phyloP scores from a whole-genome alignment of 306 rosid species.

The Trifolium repens region DNA sequence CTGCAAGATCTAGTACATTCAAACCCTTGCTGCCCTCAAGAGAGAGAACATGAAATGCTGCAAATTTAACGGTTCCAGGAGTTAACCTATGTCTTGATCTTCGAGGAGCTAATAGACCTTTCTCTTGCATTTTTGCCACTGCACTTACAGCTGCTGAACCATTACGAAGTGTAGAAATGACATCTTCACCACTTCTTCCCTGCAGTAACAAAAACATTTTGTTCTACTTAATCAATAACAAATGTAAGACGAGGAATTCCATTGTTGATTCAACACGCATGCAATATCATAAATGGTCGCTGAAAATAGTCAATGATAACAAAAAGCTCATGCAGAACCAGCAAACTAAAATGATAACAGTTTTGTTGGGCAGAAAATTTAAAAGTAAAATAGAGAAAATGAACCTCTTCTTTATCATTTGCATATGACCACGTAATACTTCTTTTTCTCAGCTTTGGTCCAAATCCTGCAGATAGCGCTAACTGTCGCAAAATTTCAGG shows the following conservation, averaged over 20 bases:
- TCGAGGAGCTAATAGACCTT: slow-evolving; percentile 86
- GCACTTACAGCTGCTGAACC: slow-evolving; percentile 99
- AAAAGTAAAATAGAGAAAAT: slow-evolving; percentile 24
- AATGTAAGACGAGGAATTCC: slow-evolving; percentile 4
- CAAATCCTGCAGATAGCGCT: slow-evolving; percentile 92
- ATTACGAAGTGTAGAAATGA: slow-evolving; percentile 85
- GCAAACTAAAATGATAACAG: slow-evolving; percentile 8
- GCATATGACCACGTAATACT: slow-evolving; percentile 65
- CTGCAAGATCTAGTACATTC: slow-evolving; percentile 93
- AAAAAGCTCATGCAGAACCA: slow-evolving; percentile 18
- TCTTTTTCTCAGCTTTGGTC: slow-evolving; percentile 88
- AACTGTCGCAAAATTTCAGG: slow-evolving; percentile 93
- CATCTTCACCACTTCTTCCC: slow-evolving; percentile 82
- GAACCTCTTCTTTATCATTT: slow-evolving; percentile 84
- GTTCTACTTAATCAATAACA: slow-evolving; percentile 31
- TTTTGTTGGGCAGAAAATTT: slow-evolving; percentile 9
- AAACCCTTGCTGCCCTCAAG: slow-evolving; percentile 93
- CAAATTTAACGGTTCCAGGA: slow-evolving; percentile 98
- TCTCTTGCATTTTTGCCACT: slow-evolving; percentile 92
- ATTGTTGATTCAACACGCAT: slow-evolving; percentile 4
- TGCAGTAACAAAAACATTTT: slow-evolving; percentile 44
- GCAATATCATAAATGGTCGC: slow-evolving; percentile 7
- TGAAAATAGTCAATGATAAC: slow-evolving; percentile 27
- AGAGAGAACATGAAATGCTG: slow-evolving; percentile 98
- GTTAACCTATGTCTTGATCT: slow-evolving; percentile 96